Conservation (phyloP, 1,139 yeast species). For the Blastobotrys serpentis region DNA sequence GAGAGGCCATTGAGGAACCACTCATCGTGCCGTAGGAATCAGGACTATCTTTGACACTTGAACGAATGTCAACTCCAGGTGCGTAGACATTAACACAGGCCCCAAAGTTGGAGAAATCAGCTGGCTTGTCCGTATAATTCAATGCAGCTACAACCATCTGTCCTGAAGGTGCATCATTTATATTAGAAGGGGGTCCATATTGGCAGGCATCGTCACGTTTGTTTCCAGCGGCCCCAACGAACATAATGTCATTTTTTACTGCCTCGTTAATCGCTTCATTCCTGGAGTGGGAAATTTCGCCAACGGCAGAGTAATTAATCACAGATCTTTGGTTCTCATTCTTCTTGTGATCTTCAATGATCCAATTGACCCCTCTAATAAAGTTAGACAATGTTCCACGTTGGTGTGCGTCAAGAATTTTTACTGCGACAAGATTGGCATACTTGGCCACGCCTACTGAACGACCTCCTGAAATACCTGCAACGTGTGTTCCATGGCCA, state of each 20-base stretch:
- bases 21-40: conserved; percentile 49
- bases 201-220: conserved; percentile 71
- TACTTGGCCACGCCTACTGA: conserved; percentile 47
- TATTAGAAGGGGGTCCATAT: conserved; percentile 75
- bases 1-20: conserved; percentile 92
- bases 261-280: conserved; percentile 86
- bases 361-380: conserved; percentile 35
- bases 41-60: conserved; percentile 34
- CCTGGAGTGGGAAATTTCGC: conserved; percentile 78
- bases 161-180: conserved; percentile 39
- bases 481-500: conserved; percentile 48
- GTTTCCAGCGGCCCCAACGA: conserved; percentile 89
- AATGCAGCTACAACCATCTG: conserved; percentile 72
- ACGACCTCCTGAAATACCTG: conserved; percentile 46
- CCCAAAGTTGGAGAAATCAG: conserved; percentile 84
- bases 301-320: conserved; percentile 89
- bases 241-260: conserved; percentile 57
- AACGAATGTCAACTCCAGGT: conserved; percentile 69
- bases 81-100: conserved; percentile 81
- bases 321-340: conserved; percentile 80
- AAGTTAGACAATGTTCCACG: conserved; percentile 36
- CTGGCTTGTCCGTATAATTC: conserved; percentile 63
- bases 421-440: conserved; percentile 44
- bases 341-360: conserved; percentile 54
- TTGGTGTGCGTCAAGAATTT: conserved; percentile 39